Evolutionary conservation across 331 rosid genomes (phyloP).

Genomic region (Malus hybrid): DNA sequence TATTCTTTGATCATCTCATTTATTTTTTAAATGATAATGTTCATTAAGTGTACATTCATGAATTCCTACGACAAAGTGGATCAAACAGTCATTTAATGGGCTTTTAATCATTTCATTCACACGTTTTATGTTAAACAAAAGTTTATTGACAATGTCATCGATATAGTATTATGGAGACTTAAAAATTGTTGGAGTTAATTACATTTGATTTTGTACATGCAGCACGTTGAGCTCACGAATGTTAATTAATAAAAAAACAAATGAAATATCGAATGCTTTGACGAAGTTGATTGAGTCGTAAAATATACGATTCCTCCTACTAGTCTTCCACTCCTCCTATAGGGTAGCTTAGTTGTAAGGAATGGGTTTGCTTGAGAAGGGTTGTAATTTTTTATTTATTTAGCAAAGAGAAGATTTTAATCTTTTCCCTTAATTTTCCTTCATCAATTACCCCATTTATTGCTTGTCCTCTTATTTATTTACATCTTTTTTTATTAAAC

Average conservation of each 20-base stretch:
- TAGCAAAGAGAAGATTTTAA: no score
- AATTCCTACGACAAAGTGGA: no score
- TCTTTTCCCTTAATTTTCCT: no score
- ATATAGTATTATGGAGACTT: neutral
- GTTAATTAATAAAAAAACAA: neutral
- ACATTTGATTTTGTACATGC: neutral
- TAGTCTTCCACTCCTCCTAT: neutral
- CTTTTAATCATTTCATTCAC: no score
- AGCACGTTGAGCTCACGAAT: neutral
- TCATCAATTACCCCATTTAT: no score
- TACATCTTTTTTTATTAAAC: no score
- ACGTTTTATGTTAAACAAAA: neutral
- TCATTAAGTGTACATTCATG: no score
- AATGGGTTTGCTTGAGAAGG: neutral
- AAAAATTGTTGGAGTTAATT: neutral
- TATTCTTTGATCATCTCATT: no score
- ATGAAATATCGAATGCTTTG: neutral
- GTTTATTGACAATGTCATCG: neutral
- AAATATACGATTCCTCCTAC: neutral
- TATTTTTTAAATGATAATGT: no score
- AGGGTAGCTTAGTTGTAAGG: neutral
- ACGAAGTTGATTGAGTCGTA: neutral
- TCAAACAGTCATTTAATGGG: no score
- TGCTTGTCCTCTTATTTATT: no score
- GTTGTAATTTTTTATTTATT: no score